Base-by-base conservation (phyloP, 345 rosid species). In the Salix brachista region DNA sequence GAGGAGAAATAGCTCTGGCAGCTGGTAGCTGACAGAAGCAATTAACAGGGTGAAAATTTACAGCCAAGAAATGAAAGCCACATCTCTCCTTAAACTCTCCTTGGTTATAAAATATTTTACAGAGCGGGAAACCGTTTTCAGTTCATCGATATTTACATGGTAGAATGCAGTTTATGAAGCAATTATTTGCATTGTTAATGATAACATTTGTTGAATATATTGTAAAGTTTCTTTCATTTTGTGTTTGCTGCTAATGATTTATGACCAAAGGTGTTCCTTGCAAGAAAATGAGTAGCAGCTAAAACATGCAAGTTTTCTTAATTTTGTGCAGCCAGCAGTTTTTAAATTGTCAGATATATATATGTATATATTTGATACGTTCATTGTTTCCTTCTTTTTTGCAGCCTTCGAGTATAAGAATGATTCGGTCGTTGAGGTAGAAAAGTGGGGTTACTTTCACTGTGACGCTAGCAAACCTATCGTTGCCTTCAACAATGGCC, bases 371-470 rank as follows among this genome's bases (percentile, higher is more conserved):
- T 36, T 13, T 64, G 12, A 17, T 34, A 1, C 8, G 56, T 1
- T 52, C 50, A 3, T 65, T 28, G 37, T 69, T 69, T n/a, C 30
- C 5, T n/a, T 54, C 25, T 48, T 9, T 32, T 0, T 32, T 74
- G 80, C 78, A 92, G 93, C 79, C 5, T 93, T 93, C 70, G 88
- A 78, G 82, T 93, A 91, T 90, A 81, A 81, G 74, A 87, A 90
- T 28, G 97, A 91, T 75, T 93, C 98, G 2, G 93, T 90, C 18
- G 68, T 90, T 42, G 83, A 85, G 76, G 98, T 93, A 23, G 98
- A 91, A 78, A 90, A 91, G 86, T 85, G 87, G 87, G 89, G 91
- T 0, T 91, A 85, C 80, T 88, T 83, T 86, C 97, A 93, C 69
- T 93, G 98, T 86, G 87, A 86, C 79, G 37, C 75, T 4, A 88